phyloP scores from a whole-genome alignment of 805 yeast species.

The Candida bentonensis region DNA sequence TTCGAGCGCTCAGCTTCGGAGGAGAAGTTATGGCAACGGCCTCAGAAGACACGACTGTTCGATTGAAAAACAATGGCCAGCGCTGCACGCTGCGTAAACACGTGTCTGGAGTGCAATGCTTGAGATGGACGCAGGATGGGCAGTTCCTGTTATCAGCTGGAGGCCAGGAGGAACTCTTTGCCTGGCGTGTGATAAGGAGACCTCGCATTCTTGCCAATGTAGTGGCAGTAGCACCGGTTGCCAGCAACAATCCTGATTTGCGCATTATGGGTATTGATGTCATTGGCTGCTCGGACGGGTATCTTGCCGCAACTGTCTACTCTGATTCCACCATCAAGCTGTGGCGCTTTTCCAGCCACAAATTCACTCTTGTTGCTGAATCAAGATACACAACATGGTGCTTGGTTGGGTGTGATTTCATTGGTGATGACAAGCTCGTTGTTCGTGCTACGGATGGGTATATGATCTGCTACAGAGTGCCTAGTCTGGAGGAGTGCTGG shows the following conservation, averaged over 20 bases:
- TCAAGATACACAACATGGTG: slow-evolving; percentile 65
- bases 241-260: slow-evolving; percentile 57
- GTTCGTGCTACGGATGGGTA: slow-evolving; percentile 78
- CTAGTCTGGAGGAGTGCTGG: slow-evolving; percentile 30
- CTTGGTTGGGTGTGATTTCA: slow-evolving; percentile 35
- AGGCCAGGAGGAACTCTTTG: slow-evolving; percentile 70
- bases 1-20: slow-evolving; percentile 57
- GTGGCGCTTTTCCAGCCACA: slow-evolving; percentile 35
- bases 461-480: slow-evolving; percentile 31
- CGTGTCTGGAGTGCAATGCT: slow-evolving; percentile 75
- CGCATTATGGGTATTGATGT: slow-evolving; percentile 77
- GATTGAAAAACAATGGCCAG: slow-evolving; percentile 38
- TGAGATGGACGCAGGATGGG: slow-evolving; percentile 33
- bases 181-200: slow-evolving; percentile 49
- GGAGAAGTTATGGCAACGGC: slow-evolving; percentile 47
- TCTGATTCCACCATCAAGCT: slow-evolving; percentile 69
- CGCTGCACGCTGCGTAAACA: slow-evolving; percentile 63
- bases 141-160: slow-evolving; percentile 34
- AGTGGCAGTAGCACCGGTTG: slow-evolving; percentile 40
- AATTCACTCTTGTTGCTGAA: slow-evolving; percentile 30
- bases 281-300: slow-evolving; percentile 23
- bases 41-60: slow-evolving; percentile 77
- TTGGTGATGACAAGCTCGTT: slow-evolving; percentile 24
- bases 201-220: slow-evolving; percentile 33
- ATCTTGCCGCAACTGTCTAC: slow-evolving; percentile 55